Evolutionary conservation across 2,329 filamentous ascomycete genomes (phyloP), one percentile per base, ranked within the genome.

Genomic region (Calonectria hongkongensis): DNA sequence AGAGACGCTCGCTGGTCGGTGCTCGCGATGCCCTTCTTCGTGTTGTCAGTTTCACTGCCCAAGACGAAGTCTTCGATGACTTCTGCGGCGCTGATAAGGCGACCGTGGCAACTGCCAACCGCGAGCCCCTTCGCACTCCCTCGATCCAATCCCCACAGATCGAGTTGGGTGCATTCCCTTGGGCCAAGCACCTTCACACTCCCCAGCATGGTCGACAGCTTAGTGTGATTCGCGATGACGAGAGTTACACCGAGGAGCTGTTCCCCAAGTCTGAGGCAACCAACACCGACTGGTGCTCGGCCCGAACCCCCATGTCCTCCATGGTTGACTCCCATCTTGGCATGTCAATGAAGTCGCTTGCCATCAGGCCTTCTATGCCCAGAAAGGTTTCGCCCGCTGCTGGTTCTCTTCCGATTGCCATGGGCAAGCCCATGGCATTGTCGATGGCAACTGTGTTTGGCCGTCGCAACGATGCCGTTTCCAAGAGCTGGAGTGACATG

Each of bases 401-500:
- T 65, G 92, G 90, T 47, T 94, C 95, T 2, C 88, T 97, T 30
- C 93, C 94, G 6, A 96, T 97, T 82, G 92, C 90, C 74, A 94
- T 96, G 85, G 94, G 94, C 16, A 92, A 97, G 81, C 93, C 95
- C 0, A 88, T 91, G 74, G 89, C 90, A 48, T 87, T 93, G 67
- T 92, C 94, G 73, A 93, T 96, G 89, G 92, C 94, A 5, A 91
- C 93, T 81, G 91, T 96, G 64, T 96, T 98, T 82, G 94, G 94
- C 65, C 92, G 92, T 81, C 92, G 94, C 82, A 90, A 92, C 74
- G 94, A 96, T 56, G 88, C 90, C 60, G 94, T 97, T 60, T 98
- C 97, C 70, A 98, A 98, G 93, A 98, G 97, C 88, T 99, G 97
- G 97, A 98, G 96, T 81, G 97, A 99, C 83, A 92, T 98, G 84